phyloP scores from a whole-genome alignment of 257 asterid species.

The Capsicum baccatum region DNA sequence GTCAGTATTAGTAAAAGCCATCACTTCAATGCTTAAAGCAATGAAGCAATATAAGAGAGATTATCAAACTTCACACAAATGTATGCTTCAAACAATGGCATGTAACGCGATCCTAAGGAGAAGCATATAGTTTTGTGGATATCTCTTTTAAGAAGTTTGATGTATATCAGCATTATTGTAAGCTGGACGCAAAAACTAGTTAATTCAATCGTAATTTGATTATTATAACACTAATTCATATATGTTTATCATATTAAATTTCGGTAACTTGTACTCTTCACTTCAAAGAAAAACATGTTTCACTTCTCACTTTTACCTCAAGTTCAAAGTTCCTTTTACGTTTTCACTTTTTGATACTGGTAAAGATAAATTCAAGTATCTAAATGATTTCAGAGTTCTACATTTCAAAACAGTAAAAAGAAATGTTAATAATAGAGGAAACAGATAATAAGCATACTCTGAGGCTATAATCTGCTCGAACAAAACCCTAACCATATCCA shows the following conservation, averaged over 20 bases:
- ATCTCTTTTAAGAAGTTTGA: not conserved
- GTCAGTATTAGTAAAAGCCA: not conserved
- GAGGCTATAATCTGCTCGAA: conserved; percentile 77
- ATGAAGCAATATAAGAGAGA: not conserved
- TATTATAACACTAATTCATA: not conserved
- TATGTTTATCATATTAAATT: not conserved
- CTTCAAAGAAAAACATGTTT: not conserved
- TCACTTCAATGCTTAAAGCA: not conserved
- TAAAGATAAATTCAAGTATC: not conserved
- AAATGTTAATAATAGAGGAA: conserved; percentile 27
- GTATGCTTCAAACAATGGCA: not conserved
- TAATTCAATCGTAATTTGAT: not conserved
- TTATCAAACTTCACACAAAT: not conserved
- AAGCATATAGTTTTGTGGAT: not conserved
- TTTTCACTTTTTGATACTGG: not conserved
- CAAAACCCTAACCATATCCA: conserved; percentile 89
- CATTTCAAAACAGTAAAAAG: not conserved
- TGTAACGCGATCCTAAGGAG: not conserved
- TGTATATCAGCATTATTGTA: not conserved
- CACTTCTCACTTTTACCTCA: not conserved
- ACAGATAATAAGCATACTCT: conserved; percentile 53
- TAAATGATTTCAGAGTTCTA: not conserved
- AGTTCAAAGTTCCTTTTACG: not conserved
- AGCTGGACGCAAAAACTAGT: not conserved
- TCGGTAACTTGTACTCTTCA: not conserved